Evolutionary conservation across 1,284 basidiomycete genomes (phyloP), one percentile per base, ranked within the genome.

Genomic region (Prillingera fragicola): DNA sequence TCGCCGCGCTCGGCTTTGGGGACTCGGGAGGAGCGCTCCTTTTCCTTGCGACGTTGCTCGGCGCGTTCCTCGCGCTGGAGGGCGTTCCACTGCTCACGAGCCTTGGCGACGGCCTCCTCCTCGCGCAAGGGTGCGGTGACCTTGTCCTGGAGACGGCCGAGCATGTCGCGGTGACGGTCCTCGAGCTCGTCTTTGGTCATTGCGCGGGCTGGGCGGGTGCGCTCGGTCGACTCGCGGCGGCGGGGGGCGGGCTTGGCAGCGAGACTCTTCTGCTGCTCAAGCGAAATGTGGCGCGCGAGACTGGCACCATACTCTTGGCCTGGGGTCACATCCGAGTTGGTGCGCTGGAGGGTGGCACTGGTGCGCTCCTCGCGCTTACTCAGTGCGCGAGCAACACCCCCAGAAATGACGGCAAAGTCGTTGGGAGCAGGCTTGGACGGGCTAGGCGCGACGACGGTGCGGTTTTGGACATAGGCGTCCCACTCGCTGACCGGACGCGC

Each of bases 101-200:
- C 63, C 18, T 56, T 48, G 6, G 57, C 58, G 5, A 67, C 25
- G 1, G 62, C 58, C 9, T 61, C 50, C 38, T 56, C 48, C 35
- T 67, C 64, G 24, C 52, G 51, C 48, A 69, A 60, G 32, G 59
- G 56, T 6, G 49, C 50, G 4, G 61, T 63, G 18, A 68, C 57
- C 1, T 63, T 61, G 22, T 64, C 51, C 51, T 73, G 70, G 33
- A 73, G 44, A 37, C 58, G 49, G 2, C 57, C 56, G n/a, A 73
- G 38, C 15, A 59, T 50, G 27, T 60, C 55, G 14, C 66, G 54
- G 38, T 73, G 71, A n/a, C 69, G 59, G 8, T 62, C 62, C 2
- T 59, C 55, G 5, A 73, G 59, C 41, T 73, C 67, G 22, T 71
- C 67, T 17, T 61, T 59, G 6, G 69, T 68, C 57, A 71, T 65